Base-by-base conservation (phyloP, 768 basidiomycete genomes). In the Rhizopogon salebrosus region DNA sequence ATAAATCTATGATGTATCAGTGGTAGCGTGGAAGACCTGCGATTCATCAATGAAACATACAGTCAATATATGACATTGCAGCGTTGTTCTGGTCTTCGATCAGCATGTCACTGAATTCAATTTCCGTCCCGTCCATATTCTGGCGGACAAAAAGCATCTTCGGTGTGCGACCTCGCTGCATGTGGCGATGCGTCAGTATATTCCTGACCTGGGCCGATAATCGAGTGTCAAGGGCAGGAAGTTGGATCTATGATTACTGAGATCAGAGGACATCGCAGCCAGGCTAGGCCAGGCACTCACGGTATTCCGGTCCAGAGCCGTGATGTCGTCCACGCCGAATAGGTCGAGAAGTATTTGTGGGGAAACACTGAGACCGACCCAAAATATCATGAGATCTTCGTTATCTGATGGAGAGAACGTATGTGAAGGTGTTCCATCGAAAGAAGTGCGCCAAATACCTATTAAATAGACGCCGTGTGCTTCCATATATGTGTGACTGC, bases 21-120 rank as follows among this genome's bases (percentile, higher is more conserved):
- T 41, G 54, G 51, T 45, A 50, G 46, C 42, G 9, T 48, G 18
- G 31, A 35, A 18, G 14, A 38, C n/a, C 43, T 7, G 13, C 23
- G 26, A 29, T 31, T 23, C 31, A 42, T 48, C 42, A 42, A 51
- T 36, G 20, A 40, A 41, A 76, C 85, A 57, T 62, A 95, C 93
- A 94, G 65, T 97, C 92, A 5, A 85, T 70, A 70, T 95, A 97
- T 1, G 90, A 86, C 83, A 95, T 80, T 0, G 86, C 87, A n/a
- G 90, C 94, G 61, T 95, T 97, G 64, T 99, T 99, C 66, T 87
- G 82, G 70, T 99, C 97, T 73, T 99, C 97, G 23, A 97, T 84
- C 11, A 99, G 77, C 89, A 97, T 89, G 71, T 99, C 97, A 57
- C 89, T 89, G 62, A 95, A 98, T 68, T 98, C 97, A 41, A 98